A percentile compares a stretch with the other conserved stretches of the same genome.
Evolutionary conservation across 768 basidiomycete genomes (phyloP).

Genomic region (Podaxis mareebaensis): DNA sequence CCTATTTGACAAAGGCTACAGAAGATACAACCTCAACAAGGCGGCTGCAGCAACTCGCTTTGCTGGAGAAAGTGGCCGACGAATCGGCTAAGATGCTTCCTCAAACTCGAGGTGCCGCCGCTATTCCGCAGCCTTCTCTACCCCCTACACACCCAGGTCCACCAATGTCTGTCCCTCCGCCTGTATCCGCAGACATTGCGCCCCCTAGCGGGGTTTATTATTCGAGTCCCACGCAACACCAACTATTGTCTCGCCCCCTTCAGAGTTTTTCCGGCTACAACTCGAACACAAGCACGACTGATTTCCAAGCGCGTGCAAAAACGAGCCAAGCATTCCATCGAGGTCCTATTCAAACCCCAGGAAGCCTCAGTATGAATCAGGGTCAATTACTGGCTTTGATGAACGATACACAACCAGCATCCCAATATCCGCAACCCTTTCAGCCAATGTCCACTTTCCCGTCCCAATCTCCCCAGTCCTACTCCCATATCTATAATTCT

Average conservation of each 20-base stretch:
- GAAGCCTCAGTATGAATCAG: conserved; percentile 53
- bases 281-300: not conserved
- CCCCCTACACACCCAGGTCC: not conserved
- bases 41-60: conserved; percentile 66
- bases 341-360: conserved; percentile 31
- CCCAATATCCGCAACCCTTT: conserved; percentile 15
- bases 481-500: not conserved
- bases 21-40: conserved; percentile 61
- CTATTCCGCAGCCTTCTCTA: conserved; percentile 14
- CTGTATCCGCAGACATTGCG: conserved; percentile 23
- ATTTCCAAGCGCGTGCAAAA: conserved; percentile 43
- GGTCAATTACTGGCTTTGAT: conserved; percentile 47
- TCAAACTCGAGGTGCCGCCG: conserved; percentile 22
- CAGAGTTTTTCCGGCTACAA: not conserved
- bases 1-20: conserved; percentile 58
- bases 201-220: conserved; percentile 34
- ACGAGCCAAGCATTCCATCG: conserved; percentile 48
- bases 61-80: conserved; percentile 70
- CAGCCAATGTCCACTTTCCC: conserved; percentile 5
- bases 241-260: conserved; percentile 13
- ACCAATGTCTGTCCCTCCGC: conserved; percentile 28
- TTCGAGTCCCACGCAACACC: conserved; percentile 19
- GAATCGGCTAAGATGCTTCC: conserved; percentile 70
- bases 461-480: not conserved
- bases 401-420: conserved; percentile 31